Base-by-base conservation (phyloP, 495 filamentous ascomycete genomes). In the Alectoria sarmentosa region DNA sequence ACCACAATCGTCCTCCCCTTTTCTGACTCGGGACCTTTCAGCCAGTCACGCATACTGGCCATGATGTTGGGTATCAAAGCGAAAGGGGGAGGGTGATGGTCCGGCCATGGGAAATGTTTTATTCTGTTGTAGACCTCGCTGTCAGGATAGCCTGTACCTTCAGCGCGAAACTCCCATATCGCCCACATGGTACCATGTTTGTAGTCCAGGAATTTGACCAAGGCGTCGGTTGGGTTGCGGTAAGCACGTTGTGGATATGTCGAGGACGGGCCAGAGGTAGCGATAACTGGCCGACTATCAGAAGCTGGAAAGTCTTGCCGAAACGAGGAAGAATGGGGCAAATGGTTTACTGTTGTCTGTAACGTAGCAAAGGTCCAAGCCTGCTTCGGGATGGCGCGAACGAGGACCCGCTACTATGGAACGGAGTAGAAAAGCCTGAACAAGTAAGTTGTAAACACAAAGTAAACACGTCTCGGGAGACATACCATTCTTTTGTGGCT, bases 11-110 rank as follows among this genome's bases (percentile, higher is more conserved):
- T 89, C 30, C 91, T 79, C n/a, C 71, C 78, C n/a, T 72, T 73
- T 59, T 69, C 61, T 1, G 65, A 68, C 15, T 81, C 78, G n/a
- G 84, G 76, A 21, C 78, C 83, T 34, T 83, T 76, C 42, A 96
- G 71, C 91, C 92, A 96, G 63, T 91, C 87, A 60, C 88, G 82
- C 92, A 98, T 96, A 67, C 88, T 87, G 9, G 83, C 91, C 79
- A 96, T 83, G n/a, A 96, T 90, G 70, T 87, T 79, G 1, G 91
- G 92, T 30, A 98, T 87, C 19, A 96, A 76, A 38, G 84, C 82
- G 70, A 98, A 98, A 5, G 95, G 94, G 64, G 94, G 94, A 38
- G 94, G 95, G 73, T 98, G 94, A 72, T 98, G 94, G 73, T 98
- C 94, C 0, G 95, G 95, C 83, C 90, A 98, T 2, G 94, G 94